Evolutionary conservation across 371 early-diverging fungal genomes (phyloP).

Genomic region (Rozella allomycis): DNA sequence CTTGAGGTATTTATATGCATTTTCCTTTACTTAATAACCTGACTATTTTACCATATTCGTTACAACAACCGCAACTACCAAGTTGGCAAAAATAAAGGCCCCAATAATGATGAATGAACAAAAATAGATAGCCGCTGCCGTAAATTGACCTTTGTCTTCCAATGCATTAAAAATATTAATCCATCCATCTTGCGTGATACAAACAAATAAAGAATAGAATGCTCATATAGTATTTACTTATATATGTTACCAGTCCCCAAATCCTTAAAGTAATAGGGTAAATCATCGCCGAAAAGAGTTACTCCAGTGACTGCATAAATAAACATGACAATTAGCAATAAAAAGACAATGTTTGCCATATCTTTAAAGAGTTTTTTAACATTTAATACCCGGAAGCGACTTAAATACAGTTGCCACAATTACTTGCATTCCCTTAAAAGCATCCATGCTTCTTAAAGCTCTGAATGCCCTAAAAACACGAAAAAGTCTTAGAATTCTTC

Average conservation of each 20-base stretch:
- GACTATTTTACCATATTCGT: conserved; percentile 13
- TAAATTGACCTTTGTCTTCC: conserved; percentile 9
- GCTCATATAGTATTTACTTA: conserved; percentile 4
- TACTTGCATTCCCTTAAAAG: conserved; percentile 10
- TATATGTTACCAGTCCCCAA: conserved; percentile 4
- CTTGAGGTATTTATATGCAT: conserved; percentile 7
- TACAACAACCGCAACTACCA: conserved; percentile 17
- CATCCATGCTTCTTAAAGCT: conserved; percentile 7
- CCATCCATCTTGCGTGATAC: conserved; percentile 14
- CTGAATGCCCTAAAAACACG: conserved; percentile 12
- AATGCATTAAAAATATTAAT: conserved; percentile 6
- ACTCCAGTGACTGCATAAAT: conserved; percentile 17
- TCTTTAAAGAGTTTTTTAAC: conserved; percentile 3
- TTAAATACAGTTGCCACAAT: conserved; percentile 11
- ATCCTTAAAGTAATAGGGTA: conserved; percentile 7
- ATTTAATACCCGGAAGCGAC: conserved; percentile 9
- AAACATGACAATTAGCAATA: conserved; percentile 13
- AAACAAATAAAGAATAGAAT: conserved; percentile 12
- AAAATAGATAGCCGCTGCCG: conserved; percentile 11
- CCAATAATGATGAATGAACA: conserved; percentile 11
- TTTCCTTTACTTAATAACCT: conserved; percentile 9
- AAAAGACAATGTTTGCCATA: conserved; percentile 12
- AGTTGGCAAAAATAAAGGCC: conserved; percentile 12
- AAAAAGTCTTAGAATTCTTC: conserved; percentile 9
- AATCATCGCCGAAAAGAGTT: conserved; percentile 8